phyloP scores from a whole-genome alignment of 2,329 filamentous ascomycete species.

The Xylariaceae sp. region DNA sequence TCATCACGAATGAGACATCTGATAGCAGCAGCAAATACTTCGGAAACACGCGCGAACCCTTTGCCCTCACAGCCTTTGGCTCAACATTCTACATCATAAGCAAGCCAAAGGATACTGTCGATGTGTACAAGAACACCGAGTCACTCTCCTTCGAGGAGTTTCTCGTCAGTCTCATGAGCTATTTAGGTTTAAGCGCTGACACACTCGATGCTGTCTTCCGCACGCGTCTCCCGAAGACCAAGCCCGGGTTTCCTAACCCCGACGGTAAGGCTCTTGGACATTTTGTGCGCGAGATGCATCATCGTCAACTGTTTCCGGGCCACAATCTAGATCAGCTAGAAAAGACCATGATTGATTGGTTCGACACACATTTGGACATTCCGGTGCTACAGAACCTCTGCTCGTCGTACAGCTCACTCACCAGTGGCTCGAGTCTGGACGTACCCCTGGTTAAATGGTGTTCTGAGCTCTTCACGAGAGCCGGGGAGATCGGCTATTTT shows the following conservation, averaged over 20 bases:
- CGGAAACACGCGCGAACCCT: neutral
- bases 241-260: neutral
- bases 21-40: neutral
- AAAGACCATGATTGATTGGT: neutral
- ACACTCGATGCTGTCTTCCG: neutral
- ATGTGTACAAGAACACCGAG: neutral
- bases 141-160: neutral
- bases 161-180: neutral
- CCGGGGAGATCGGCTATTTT: neutral
- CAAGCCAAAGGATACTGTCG: neutral
- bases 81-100: neutral
- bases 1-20: neutral
- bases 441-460: neutral
- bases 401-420: neutral
- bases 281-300: neutral
- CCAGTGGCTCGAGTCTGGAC: neutral
- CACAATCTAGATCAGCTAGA: neutral
- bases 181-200: neutral
- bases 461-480: neutral
- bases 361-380: neutral
- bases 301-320: neutral
- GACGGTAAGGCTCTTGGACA: neutral
- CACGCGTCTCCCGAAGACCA: neutral
- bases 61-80: neutral
- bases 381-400: neutral